Conservation (phyloP, 352 stramenopile genomes). For the Phytophthora nicotianae region DNA sequence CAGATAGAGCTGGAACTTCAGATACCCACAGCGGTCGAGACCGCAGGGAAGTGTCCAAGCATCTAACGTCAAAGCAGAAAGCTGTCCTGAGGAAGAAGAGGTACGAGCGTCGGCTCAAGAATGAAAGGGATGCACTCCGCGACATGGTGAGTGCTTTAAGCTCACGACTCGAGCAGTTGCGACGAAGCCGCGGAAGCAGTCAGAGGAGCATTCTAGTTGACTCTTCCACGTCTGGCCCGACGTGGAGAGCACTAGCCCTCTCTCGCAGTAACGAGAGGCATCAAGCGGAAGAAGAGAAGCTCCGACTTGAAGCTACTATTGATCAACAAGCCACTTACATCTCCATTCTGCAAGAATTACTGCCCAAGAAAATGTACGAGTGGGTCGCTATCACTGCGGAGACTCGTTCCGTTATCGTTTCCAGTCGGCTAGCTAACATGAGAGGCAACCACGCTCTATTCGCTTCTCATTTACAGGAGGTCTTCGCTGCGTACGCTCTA, state of each 20-base stretch:
- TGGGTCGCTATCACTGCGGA: background rate
- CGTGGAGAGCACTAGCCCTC: constrained; percentile 9
- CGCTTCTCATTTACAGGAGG: constrained; percentile 15
- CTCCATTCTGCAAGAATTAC: background rate
- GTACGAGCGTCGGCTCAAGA: constrained; percentile 3
- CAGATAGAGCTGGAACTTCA: background rate
- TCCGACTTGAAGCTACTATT: constrained; percentile 4
- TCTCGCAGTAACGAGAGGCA: background rate
- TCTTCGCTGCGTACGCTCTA: constrained; percentile 12
- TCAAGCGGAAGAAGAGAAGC: constrained; percentile 2
- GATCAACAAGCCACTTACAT: constrained; percentile 11
- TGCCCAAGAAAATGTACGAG: constrained; percentile 1
- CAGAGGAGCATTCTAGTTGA: background rate
- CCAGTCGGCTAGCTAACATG: constrained; percentile 6
- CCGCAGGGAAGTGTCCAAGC: background rate
- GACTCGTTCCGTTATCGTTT: constrained; percentile 1
- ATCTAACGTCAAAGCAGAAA: constrained; percentile 7
- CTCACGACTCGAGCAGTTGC: background rate
- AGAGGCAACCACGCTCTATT: constrained; percentile 13
- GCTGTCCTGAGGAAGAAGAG: constrained; percentile 8
- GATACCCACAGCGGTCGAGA: background rate
- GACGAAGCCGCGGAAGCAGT: background rate
- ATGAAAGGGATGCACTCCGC: constrained; percentile 1
- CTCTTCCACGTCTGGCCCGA: background rate
- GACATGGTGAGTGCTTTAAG: background rate